Conservation (phyloP, 2,329 filamentous ascomycete genomes). For the Penicillium sp. region DNA sequence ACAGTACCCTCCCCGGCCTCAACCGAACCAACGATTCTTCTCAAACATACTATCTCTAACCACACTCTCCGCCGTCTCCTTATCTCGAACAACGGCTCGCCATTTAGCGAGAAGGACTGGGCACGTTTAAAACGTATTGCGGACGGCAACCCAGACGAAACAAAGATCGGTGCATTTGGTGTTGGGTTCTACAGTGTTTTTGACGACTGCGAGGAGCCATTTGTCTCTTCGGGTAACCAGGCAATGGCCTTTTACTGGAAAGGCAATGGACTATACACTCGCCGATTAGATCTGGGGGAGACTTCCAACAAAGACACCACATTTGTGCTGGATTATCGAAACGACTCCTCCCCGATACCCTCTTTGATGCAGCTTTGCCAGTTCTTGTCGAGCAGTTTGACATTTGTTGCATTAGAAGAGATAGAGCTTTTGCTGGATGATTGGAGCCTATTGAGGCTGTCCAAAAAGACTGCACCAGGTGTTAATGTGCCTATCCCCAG, state of each 20-base stretch:
- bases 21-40: slow-evolving; percentile 68
- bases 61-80: slow-evolving; percentile 87
- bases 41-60: slow-evolving; percentile 83
- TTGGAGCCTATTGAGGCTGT: slow-evolving; percentile 75
- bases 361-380: slow-evolving; percentile 85
- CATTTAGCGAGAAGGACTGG: slow-evolving; percentile 92
- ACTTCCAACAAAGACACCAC: slow-evolving; percentile 73
- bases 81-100: slow-evolving; percentile 87
- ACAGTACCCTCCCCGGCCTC: slow-evolving; percentile 71
- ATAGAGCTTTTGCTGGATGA: slow-evolving; percentile 93
- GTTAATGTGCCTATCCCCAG: slow-evolving; percentile 72
- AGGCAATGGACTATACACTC: slow-evolving; percentile 93
- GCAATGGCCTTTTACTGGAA: slow-evolving; percentile 99
- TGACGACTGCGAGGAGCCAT: slow-evolving; percentile 95
- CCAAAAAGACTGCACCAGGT: slow-evolving; percentile 84
- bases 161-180: slow-evolving; percentile 97
- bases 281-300: slow-evolving; percentile 74
- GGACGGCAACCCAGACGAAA: slow-evolving; percentile 98
- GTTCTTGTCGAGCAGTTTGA: slow-evolving; percentile 92
- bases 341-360: slow-evolving; percentile 82
- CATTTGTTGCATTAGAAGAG: slow-evolving; percentile 85
- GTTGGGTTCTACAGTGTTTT: slow-evolving; percentile 99
- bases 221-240: slow-evolving; percentile 88
- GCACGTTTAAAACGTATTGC: slow-evolving; percentile 91
- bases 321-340: slow-evolving; percentile 95